Base-by-base conservation (phyloP, 2,329 filamentous ascomycete species). In the Decorospora gaudefroyi region DNA sequence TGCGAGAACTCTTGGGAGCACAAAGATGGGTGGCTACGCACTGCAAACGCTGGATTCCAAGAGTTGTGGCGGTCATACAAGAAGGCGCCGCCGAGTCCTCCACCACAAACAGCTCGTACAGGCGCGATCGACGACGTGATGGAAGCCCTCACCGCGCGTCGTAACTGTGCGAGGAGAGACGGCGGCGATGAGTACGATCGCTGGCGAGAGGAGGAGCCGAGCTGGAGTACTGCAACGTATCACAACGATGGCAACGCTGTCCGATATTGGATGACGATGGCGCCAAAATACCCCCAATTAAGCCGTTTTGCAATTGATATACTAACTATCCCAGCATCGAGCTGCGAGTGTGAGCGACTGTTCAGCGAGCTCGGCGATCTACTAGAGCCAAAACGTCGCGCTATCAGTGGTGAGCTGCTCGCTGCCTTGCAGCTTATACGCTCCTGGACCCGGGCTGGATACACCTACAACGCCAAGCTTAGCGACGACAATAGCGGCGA, bases 361-460 rank as follows among this genome's bases (percentile, higher is more conserved):
- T 38, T 38, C 13, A 40, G 36, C 15, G 36, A 40, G 25, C 26
- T 40, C 13, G 36, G 36, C 26, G 26, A 30, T 13, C 19, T 40
- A 40, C 36, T 40, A 13, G 36, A 40, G 26, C 25, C 36, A 6
- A 40, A 40, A 40, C 15, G 25, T n/a, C 25, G 36, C 18, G 19
- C 17, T 21, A 34, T 23, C 15, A 9, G 12, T 13, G 15, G 26
- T 28, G 4, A 28, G 26, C 12, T 28, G 15, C 26, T 28, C 4
- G 26, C 26, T 4, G 31, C 31, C 12, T 13, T 34, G 3, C 31
- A 34, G 19, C n/a, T 23, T 4, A 13, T 34, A 34, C 18, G 31
- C 7, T 2, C 31, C 3, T 34, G 31, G 23, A 28, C 29, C 37
- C 29, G 31, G 42, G 33, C 10, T 42, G 12, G 21, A 11, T 28